phyloP scores from a whole-genome alignment of 179 eudicot genomes.

The Corrigiola litoralis region DNA sequence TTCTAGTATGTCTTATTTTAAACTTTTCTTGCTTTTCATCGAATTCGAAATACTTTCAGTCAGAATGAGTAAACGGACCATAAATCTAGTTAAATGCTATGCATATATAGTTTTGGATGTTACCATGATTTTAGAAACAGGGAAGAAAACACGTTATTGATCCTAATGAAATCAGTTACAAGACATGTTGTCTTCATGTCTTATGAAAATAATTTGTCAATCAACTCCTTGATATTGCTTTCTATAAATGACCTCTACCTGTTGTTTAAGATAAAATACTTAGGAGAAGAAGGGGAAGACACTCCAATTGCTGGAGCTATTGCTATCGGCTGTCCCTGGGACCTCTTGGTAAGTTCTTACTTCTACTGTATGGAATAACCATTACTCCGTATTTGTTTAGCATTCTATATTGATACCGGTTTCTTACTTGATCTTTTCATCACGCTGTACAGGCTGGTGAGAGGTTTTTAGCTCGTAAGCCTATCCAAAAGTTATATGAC shows the following conservation, averaged over 20 bases:
- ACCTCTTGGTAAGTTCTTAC: constrained; percentile 67
- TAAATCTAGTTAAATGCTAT: no score
- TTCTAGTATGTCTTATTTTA: constrained; percentile 32
- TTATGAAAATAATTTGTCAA: no score
- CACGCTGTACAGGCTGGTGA: constrained; percentile 62
- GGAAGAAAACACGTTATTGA: no score
- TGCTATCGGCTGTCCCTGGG: constrained; percentile 96
- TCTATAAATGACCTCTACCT: neutral
- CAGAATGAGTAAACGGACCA: no score
- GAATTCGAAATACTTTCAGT: no score
- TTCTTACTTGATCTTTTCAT: constrained; percentile 8
- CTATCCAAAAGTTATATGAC: constrained; percentile 78
- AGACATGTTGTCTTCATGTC: no score
- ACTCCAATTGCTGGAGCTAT: constrained; percentile 85
- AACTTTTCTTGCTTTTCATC: neutral
- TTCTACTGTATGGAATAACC: neutral
- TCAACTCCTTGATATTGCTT: constrained; percentile 2
- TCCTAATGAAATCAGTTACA: no score
- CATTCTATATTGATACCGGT: neutral
- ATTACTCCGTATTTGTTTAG: neutral
- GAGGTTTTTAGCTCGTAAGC: constrained; percentile 76
- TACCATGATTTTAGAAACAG: no score
- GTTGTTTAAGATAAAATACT: constrained; percentile 91
- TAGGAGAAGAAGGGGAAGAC: constrained; percentile 88
- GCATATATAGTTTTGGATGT: no score